phyloP scores from a whole-genome alignment of 352 stramenopile species.

The Pythium utonaiense region DNA sequence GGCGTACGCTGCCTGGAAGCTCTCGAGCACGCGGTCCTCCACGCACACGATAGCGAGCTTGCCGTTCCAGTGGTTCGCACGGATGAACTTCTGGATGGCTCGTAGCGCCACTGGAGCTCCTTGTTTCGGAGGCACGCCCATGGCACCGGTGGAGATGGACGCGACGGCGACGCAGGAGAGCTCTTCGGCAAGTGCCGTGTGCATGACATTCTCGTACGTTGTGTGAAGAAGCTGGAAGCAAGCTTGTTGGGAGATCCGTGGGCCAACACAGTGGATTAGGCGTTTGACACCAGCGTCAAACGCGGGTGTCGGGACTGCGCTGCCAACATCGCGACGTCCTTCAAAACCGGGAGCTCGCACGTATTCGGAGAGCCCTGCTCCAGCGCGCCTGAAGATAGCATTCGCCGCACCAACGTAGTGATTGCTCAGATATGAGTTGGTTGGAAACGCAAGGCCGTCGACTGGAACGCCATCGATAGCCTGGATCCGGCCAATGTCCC shows the following conservation, averaged over 20 bases:
- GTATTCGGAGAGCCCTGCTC: slow-evolving; percentile 12
- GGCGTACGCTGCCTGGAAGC: slow-evolving; percentile 26
- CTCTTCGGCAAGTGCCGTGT: slow-evolving; percentile 20
- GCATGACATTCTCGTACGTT: slow-evolving; percentile 31
- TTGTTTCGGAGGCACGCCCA: slow-evolving; percentile 31
- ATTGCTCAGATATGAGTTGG: slow-evolving; percentile 30
- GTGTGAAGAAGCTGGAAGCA: slow-evolving; percentile 20
- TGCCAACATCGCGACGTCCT: slow-evolving; percentile 24
- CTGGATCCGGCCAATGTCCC: slow-evolving; percentile 27
- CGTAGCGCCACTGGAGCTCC: slow-evolving; percentile 42
- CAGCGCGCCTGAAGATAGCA: slow-evolving; percentile 30
- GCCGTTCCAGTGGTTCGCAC: slow-evolving; percentile 39
- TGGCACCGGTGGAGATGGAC: slow-evolving; percentile 31
- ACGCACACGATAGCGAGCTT: slow-evolving; percentile 52
- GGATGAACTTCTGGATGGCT: slow-evolving; percentile 48
- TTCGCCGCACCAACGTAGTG: slow-evolving; percentile 25
- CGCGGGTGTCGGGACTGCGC: slow-evolving; percentile 38
- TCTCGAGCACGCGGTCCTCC: slow-evolving; percentile 35
- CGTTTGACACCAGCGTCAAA: slow-evolving; percentile 50
- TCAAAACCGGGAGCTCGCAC: slow-evolving; percentile 5
- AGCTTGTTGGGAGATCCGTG: slow-evolving; percentile 28
- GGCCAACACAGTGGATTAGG: slow-evolving; percentile 59
- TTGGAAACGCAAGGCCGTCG: slow-evolving; percentile 31
- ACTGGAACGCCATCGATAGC: slow-evolving; percentile 12
- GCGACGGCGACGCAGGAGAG: slow-evolving; percentile 26